Base-by-base conservation (phyloP, 2,329 filamentous ascomycete species). In the Aspergillus ochraceoroseus region DNA sequence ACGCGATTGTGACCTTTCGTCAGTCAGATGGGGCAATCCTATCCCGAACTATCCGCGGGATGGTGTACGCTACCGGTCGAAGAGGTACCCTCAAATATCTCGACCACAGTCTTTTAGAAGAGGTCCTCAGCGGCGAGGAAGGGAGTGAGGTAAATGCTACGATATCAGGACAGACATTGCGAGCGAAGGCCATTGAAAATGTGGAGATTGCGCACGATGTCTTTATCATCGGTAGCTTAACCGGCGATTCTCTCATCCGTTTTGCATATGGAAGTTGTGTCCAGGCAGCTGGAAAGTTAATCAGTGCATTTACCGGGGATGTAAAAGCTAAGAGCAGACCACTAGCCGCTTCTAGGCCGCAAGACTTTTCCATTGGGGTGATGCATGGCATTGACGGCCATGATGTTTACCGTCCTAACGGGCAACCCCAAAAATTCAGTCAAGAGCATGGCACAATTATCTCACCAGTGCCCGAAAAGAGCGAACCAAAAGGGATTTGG, bases 201-300 rank as follows among this genome's bases (percentile, higher is more conserved):
- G 59, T 79, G 11, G 73, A 80, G 55, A 63, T 80, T 19, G 70
- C 74, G 0, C 65, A 59, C 1, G 60, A 70, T 29, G 65, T 80
- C 19, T 79, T 77, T 54, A 70, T 76, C 29, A 73, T 75, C 25
- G 77, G 77, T 7, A 79, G 76, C 47, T 52, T 81, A 34, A 77
- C 76, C 0, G 77, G 77, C 3, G 77, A 81, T 54, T 78, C 76
- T 2, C 63, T 81, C 3, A 73, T 81, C 17, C 66, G 77, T 1
- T 78, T 79, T 51, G 74, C 75, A 6, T 75, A 78, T 18, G 77
- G 77, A 2, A 73, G 76, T 4, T 79, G 77, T 48, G 70, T 75
- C 5, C 75, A 74, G 51, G 68, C 73, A 3, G 77, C 76, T 3
- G 72, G 75, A 3, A 72, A 68, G 45, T 68, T 80, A 13, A 65